Evolutionary conservation across 2,329 filamentous ascomycete species (phyloP).

Genomic region (Ustulina deusta): DNA sequence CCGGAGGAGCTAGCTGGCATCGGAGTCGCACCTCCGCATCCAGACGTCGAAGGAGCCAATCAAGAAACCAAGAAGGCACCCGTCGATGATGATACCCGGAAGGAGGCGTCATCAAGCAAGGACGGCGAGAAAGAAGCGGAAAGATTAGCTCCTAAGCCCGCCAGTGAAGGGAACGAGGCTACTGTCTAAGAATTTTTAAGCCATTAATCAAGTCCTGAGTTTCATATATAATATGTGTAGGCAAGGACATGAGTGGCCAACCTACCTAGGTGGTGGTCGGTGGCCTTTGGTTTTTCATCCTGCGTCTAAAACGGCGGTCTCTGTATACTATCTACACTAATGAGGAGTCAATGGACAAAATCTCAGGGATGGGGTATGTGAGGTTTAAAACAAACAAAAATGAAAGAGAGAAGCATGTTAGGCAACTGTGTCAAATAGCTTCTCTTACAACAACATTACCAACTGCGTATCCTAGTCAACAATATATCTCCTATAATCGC

Average conservation of each 20-base stretch:
- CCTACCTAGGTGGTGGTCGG: slow-evolving; percentile 23
- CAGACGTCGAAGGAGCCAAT: slow-evolving; percentile 71
- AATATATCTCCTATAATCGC: slow-evolving; percentile 36
- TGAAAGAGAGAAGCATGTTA: slow-evolving; percentile 24
- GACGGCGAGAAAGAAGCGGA: slow-evolving; percentile 71
- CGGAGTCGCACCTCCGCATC: slow-evolving; percentile 68
- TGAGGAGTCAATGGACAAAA: slow-evolving; percentile 45
- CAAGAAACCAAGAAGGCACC: slow-evolving; percentile 65
- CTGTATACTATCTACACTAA: slow-evolving; percentile 47
- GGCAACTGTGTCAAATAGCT: slow-evolving; percentile 11
- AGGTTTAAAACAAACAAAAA: slow-evolving; percentile 34
- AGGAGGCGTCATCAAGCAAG: slow-evolving; percentile 61
- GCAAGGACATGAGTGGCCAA: slow-evolving; percentile 18
- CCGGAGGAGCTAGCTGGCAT: slow-evolving; percentile 56
- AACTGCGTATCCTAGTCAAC: slow-evolving; percentile 31
- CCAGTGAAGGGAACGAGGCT: slow-evolving; percentile 72
- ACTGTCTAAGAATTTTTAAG: slow-evolving; percentile 48
- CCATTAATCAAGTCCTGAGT: background rate
- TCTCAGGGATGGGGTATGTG: slow-evolving; percentile 39
- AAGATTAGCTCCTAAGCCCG: slow-evolving; percentile 69
- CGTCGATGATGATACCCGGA: slow-evolving; percentile 53
- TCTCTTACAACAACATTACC: slow-evolving; percentile 4
- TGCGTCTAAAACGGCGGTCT: slow-evolving; percentile 38
- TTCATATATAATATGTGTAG: slow-evolving; percentile 22
- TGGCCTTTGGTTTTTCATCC: slow-evolving; percentile 32